Conservation (phyloP, 495 filamentous ascomycete species). For the Emericellopsis terricola region DNA sequence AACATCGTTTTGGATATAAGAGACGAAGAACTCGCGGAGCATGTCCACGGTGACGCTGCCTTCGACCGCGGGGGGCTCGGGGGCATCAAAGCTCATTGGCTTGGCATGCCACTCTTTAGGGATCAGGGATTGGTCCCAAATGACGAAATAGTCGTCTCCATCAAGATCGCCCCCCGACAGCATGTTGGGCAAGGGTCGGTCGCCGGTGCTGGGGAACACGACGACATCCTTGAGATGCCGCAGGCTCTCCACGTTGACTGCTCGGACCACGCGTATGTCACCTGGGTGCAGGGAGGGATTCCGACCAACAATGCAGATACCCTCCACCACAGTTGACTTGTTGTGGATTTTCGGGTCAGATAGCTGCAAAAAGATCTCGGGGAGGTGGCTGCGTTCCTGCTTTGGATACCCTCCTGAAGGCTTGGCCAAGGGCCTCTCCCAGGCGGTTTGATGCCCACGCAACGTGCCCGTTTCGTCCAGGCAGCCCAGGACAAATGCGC, state of each 20-base stretch:
- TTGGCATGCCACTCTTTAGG: conserved; percentile 47
- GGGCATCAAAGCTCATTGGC: conserved; percentile 55
- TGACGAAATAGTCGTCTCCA: conserved; percentile 86
- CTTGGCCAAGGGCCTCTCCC: no score
- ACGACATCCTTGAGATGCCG: conserved; percentile 67
- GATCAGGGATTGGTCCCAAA: conserved; percentile 72
- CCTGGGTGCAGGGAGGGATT: conserved; percentile 93
- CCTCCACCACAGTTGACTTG: conserved; percentile 48
- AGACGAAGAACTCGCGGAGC: conserved; percentile 72
- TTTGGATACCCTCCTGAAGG: conserved; percentile 7
- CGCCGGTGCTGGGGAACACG: conserved; percentile 70
- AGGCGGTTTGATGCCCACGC: conserved; percentile 35
- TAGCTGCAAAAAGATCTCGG: conserved; percentile 82
- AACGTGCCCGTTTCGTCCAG: conserved; percentile 69
- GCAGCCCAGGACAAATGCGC: conserved; percentile 79
- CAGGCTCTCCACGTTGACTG: conserved; percentile 57
- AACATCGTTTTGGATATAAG: conserved; percentile 83
- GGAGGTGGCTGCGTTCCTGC: conserved; percentile 33
- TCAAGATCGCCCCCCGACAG: conserved; percentile 93
- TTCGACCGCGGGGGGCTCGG: conserved; percentile 28
- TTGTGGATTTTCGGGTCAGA: conserved; percentile 28
- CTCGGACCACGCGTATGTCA: conserved; percentile 74
- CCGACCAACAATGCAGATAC: conserved; percentile 67
- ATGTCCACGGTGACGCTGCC: conserved; percentile 46
- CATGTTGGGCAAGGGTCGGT: conserved; percentile 78